phyloP scores from a whole-genome alignment of 2,329 filamentous ascomycete species.

The Claviceps humidiphila region DNA sequence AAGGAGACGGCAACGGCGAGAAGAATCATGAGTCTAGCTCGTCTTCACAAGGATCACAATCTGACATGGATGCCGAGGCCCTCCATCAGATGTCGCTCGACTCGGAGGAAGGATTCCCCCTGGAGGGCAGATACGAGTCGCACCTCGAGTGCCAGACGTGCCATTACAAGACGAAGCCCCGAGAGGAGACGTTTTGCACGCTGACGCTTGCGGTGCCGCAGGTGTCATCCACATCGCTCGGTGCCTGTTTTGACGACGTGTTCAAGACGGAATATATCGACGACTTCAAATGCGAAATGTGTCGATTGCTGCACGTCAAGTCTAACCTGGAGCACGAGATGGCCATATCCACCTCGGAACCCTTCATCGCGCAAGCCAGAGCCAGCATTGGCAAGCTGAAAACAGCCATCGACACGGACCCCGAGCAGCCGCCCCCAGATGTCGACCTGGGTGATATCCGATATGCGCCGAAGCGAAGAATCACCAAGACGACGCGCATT shows the following conservation, averaged over 20 bases:
- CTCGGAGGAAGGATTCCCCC: slow-evolving; percentile 65
- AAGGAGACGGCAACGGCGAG: not conserved
- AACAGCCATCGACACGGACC: slow-evolving; percentile 61
- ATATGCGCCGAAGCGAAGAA: slow-evolving; percentile 66
- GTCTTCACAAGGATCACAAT: not conserved
- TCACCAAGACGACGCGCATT: slow-evolving; percentile 78
- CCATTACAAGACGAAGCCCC: slow-evolving; percentile 75
- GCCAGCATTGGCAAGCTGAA: slow-evolving; percentile 53
- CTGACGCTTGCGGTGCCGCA: slow-evolving; percentile 86
- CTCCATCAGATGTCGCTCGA: slow-evolving; percentile 19
- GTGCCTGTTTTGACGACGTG: slow-evolving; percentile 81
- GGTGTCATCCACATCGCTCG: slow-evolving; percentile 65
- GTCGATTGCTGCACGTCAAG: slow-evolving; percentile 70
- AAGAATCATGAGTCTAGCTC: not conserved
- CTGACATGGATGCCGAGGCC: not conserved
- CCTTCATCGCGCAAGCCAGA: slow-evolving; percentile 37
- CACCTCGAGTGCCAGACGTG: slow-evolving; percentile 88
- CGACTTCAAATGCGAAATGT: slow-evolving; percentile 91
- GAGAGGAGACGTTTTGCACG: slow-evolving; percentile 76
- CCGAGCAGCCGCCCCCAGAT: slow-evolving; percentile 60
- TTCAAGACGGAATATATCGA: slow-evolving; percentile 94
- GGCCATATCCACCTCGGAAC: slow-evolving; percentile 37
- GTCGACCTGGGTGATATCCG: slow-evolving; percentile 63
- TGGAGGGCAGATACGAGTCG: slow-evolving; percentile 87
- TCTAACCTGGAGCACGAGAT: slow-evolving; percentile 48